Base-by-base conservation (phyloP, 2,329 filamentous ascomycete genomes). In the Capronia americana region DNA sequence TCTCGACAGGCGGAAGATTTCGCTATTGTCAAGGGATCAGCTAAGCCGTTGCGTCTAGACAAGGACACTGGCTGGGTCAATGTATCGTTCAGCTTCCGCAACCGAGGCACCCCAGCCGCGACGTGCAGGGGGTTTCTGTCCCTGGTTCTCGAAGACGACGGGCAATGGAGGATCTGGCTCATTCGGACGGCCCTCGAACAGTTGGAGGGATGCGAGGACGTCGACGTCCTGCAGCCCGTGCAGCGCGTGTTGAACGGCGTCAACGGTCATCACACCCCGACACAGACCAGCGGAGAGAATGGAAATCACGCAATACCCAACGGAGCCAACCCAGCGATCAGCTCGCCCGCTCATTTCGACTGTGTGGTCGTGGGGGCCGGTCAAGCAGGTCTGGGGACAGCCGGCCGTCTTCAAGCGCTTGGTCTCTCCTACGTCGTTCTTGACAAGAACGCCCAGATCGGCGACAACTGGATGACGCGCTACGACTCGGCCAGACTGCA, bases 381-480 rank as follows among this genome's bases (percentile, higher is more conserved):
- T 3, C 81, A 83, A 69, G 77, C 77, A 28, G 82, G 82, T 0
- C 74, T 84, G 0, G 77, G 78, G 26, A 74, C 76, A 3, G 81
- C 79, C 20, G 82, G 80, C 11, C 76, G 82, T 2, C 71, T 82
- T 12, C 75, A 82, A 68, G 79, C 81, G 55, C 72, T 84, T 4
- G 77, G 78, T 1, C 67, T 83, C 4, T 76, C 76, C 0, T 77
- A 80, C 41, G 72, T 84, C 7, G 75, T 83, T n/a, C 74, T 84
- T 44, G 82, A 84, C 50, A 75, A 76, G 26, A 79, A 81, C 41
- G 72, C 73, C n/a, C 70, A 76, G 0, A 76, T 84, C 5, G 82
- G 82, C 2, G 80, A 83, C 62, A 81, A 79, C 56, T 84, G 82
- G 82, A 73, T 74, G 2, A 76, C 78, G 46, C 75, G 82, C 56